Evolutionary conservation across 2,329 filamentous ascomycete species (phyloP).

Genomic region (Cladosporium oxysporum): DNA sequence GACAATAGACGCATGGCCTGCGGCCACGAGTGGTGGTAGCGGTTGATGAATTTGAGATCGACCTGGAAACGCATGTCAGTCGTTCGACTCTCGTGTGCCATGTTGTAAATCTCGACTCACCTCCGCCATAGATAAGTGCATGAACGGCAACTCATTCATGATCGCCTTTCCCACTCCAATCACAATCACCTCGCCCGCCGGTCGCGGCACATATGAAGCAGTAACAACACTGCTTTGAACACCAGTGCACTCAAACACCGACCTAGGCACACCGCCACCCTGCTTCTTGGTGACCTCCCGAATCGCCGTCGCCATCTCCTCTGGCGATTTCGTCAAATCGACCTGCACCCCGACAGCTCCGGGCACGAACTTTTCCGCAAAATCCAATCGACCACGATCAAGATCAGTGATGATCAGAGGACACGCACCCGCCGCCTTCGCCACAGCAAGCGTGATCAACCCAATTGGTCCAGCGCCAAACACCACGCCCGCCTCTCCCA

Average conservation of each 20-base stretch:
- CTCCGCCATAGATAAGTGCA: constrained; percentile 39
- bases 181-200: constrained; percentile 37
- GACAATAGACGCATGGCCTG: constrained; percentile 62
- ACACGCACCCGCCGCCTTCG: constrained; percentile 65
- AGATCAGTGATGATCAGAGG: constrained; percentile 86
- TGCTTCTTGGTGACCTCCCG: constrained; percentile 25
- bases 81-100: neutral
- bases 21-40: constrained; percentile 71
- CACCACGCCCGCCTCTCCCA: constrained; percentile 48
- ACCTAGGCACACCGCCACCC: constrained; percentile 31
- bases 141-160: constrained; percentile 41
- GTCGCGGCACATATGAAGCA: constrained; percentile 29
- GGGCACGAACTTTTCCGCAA: constrained; percentile 67
- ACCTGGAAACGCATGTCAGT: constrained; percentile 35
- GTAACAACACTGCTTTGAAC: constrained; percentile 38
- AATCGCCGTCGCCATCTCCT: constrained; percentile 33
- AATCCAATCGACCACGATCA: constrained; percentile 72
- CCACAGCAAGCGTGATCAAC: constrained; percentile 58
- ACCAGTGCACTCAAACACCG: constrained; percentile 40
- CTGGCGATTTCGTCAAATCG: constrained; percentile 24
- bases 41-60: constrained; percentile 69
- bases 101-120: constrained; percentile 5
- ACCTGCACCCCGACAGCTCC: constrained; percentile 33
- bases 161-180: constrained; percentile 39
- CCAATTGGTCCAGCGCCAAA: constrained; percentile 67